Percentiles rank a stretch among this genome's conserved stretches.
Evolutionary conservation across 1,139 yeast genomes (phyloP).

Genomic region (Magnusiomyces clavatus): DNA sequence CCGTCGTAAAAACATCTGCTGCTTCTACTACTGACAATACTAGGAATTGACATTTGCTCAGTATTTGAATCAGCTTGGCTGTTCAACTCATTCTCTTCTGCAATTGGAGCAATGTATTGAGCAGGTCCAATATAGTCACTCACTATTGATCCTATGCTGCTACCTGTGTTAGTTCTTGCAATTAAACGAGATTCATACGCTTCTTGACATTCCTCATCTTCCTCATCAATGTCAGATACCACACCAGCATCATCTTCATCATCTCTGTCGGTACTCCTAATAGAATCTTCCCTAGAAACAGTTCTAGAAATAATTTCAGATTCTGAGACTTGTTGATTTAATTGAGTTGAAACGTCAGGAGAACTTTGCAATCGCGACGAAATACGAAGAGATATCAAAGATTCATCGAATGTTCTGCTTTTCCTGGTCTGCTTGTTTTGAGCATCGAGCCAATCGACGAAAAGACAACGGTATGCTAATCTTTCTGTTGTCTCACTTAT

Average conservation of each 20-base stretch:
- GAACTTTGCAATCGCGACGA: too few species aligned
- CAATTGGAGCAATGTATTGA: too few species aligned
- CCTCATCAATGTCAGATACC: too few species aligned
- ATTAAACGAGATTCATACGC: too few species aligned
- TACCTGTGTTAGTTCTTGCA: too few species aligned
- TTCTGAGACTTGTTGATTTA: neutral
- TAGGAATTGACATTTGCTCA: too few species aligned
- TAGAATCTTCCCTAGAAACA: neutral
- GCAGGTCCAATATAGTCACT: too few species aligned
- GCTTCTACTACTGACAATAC: neutral
- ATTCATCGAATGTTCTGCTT: conserved; percentile 3
- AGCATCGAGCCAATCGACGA: conserved; percentile 48
- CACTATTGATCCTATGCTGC: too few species aligned
- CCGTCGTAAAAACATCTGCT: conserved; percentile 1
- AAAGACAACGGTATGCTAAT: conserved; percentile 55
- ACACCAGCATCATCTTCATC: too few species aligned
- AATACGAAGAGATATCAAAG: neutral
- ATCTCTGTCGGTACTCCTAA: neutral
- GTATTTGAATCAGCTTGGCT: too few species aligned
- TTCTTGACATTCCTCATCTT: too few species aligned
- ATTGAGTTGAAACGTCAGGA: neutral
- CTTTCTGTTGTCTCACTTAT: conserved; percentile 40
- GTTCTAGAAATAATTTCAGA: neutral
- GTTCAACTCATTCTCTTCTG: too few species aligned
- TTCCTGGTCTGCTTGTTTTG: neutral